These are phyloP conservation scores for Passiflora organensis DNA, from an alignment of 345 rosid genomes.

Conservation along the genomic window DNA sequence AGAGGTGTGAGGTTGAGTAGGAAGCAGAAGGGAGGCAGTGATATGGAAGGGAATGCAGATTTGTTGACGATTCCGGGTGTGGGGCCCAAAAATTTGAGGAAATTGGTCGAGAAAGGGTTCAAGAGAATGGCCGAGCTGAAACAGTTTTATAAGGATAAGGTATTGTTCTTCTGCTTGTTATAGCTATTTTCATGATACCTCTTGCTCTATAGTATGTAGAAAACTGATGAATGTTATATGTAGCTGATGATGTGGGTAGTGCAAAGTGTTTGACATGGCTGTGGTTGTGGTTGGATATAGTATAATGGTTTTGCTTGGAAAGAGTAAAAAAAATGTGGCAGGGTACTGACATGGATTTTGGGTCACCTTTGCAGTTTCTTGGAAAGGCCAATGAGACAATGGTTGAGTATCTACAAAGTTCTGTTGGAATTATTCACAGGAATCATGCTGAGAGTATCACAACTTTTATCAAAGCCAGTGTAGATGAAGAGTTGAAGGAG, in stretches of 20 bases:
- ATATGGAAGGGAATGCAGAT: slow-evolving; percentile 53
- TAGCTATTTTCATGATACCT: background rate
- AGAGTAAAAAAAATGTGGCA: too few species aligned
- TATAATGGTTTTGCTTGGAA: too few species aligned
- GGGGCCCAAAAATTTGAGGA: slow-evolving; percentile 85
- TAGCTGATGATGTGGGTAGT: too few species aligned
- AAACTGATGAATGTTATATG: too few species aligned
- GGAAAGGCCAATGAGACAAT: slow-evolving; percentile 68
- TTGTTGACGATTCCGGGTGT: slow-evolving; percentile 92
- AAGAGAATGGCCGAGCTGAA: slow-evolving; percentile 84
- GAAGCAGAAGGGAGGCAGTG: slow-evolving; percentile 40
- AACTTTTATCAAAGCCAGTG: slow-evolving; percentile 71
- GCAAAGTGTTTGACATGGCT: too few species aligned
- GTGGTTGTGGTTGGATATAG: too few species aligned
- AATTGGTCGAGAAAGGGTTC: slow-evolving; percentile 86
- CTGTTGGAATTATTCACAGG: slow-evolving; percentile 85
- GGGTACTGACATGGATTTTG: slow-evolving; percentile 8
- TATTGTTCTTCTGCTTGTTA: background rate
- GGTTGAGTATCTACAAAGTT: slow-evolving; percentile 87
- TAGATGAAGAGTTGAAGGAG: slow-evolving; percentile 82
- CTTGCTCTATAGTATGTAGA: too few species aligned
- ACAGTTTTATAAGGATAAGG: slow-evolving; percentile 92
- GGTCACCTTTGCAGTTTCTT: slow-evolving; percentile 53
- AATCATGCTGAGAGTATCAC: slow-evolving; percentile 97
- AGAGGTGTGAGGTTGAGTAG: slow-evolving; percentile 47